Base-by-base conservation (phyloP, 257 asterid species). In the Jasminum sambac region DNA sequence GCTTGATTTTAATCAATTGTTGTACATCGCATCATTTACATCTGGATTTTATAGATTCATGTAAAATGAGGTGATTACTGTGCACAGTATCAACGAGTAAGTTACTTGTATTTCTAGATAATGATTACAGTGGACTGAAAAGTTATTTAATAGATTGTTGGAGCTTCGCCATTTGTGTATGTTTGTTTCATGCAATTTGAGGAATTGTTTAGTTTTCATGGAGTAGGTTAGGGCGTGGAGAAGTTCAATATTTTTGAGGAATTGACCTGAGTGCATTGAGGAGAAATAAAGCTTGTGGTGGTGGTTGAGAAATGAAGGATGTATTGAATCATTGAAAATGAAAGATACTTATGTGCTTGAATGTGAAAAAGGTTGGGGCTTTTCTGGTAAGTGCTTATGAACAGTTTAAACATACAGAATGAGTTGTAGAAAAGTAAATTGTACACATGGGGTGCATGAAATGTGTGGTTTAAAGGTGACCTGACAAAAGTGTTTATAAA, bases 31-130 rank as follows among this genome's bases (percentile, higher is more conserved):
- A 48, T 48, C 13, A 24, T 30, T 59, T 64, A 16, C 24, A 67
- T 50, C 59, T 50, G 59, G 59, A 64, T 36, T 68, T n/a, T 68
- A 37, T 55, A 30, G 17, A 8, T 60, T 63, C 48, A 68, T 13
- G 8, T 44, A 59, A 70, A 73, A 73, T 52, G 23, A 69, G 77
- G 55, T 21, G 77, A 70, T 60, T 77, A n/a, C n/a, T n/a, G n/a
- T n/a, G 79, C 64, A 43, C 38, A 66, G 42, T 16, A 23, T 55
- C 12, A 55, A 17, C 38, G 30, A 71, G 76, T 70, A 79, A 58
- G 59, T 66, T 58, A 74, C 72, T 77, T 42, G 58, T 68, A 13
- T 48, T 67, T 63, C 52, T 40, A 23, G 42, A 21, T 75, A 48
- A 48, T 72, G 37, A 50, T 68, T 68, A 62, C 26, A 5, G 61